Conservation (phyloP, 2,329 filamentous ascomycete species). For the Diaporthe aspalathi region DNA sequence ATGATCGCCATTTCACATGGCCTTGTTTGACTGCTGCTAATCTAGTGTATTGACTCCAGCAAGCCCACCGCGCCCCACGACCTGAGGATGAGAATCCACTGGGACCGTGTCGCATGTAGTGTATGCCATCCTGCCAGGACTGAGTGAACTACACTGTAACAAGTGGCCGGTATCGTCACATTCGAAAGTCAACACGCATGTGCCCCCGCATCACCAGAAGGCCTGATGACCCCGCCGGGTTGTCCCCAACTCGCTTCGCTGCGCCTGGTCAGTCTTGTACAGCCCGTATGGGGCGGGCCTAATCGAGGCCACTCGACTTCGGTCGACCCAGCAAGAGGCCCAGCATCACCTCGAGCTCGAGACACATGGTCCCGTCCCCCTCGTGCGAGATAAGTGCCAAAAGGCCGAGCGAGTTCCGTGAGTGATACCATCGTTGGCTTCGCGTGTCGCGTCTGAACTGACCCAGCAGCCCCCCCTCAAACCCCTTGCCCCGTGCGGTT, state of each 20-base stretch:
- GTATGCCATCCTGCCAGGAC: no score
- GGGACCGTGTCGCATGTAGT: no score
- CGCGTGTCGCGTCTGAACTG: not conserved
- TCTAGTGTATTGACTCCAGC: not conserved
- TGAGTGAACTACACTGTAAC: not conserved
- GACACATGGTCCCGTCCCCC: not conserved
- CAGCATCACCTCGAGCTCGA: no score
- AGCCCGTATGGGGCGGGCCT: not conserved
- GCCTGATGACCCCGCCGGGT: not conserved
- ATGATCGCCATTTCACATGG: conserved; percentile 32
- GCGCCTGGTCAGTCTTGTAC: not conserved
- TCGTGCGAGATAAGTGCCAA: not conserved
- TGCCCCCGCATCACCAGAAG: conserved; percentile 5
- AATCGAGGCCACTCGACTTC: not conserved
- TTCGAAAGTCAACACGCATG: not conserved
- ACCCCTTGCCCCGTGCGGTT: not conserved
- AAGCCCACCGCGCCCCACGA: conserved; percentile 7
- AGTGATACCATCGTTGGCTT: conserved; percentile 5
- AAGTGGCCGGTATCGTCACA: not conserved
- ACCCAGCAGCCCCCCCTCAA: no score
- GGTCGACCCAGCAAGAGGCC: not conserved
- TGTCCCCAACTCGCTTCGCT: not conserved
- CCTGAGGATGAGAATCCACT: no score
- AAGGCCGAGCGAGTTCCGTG: not conserved
- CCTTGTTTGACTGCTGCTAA: conserved; percentile 6